A percentile compares a stretch with the other conserved stretches of the same genome.
These are phyloP conservation scores for Xylaria sp. DNA, from an alignment of 2,329 filamentous ascomycete genomes.

Conservation along the genomic window DNA sequence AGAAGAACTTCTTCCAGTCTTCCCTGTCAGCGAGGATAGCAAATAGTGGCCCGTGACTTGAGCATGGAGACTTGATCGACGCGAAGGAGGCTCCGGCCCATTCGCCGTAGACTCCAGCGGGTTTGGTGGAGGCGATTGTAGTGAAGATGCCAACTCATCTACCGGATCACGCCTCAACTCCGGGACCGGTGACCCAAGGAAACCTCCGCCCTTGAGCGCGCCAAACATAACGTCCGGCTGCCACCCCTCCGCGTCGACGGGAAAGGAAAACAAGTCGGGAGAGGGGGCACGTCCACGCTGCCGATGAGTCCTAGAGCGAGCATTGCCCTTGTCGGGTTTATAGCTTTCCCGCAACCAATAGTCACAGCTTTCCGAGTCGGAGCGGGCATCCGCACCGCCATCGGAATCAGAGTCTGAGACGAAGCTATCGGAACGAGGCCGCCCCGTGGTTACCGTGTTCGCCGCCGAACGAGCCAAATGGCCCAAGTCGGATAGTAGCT, in stretches of 20 bases:
- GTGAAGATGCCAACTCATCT: slow-evolving; percentile 58
- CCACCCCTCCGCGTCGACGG: slow-evolving; percentile 58
- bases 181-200: slow-evolving; percentile 47
- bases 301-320: slow-evolving; percentile 24
- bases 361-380: slow-evolving; percentile 61
- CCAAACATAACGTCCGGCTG: slow-evolving; percentile 61
- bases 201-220: slow-evolving; percentile 51
- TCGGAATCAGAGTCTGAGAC: slow-evolving; percentile 59
- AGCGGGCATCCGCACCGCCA: slow-evolving; percentile 54
- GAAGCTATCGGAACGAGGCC: slow-evolving; percentile 56
- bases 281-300: slow-evolving; percentile 50
- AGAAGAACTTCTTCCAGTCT: slow-evolving; percentile 42
- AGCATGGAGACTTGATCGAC: slow-evolving; percentile 65
- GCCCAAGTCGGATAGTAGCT: slow-evolving; percentile 39
- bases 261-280: slow-evolving; percentile 67
- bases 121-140: slow-evolving; percentile 54
- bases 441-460: slow-evolving; percentile 58
- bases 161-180: slow-evolving; percentile 57
- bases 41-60: slow-evolving; percentile 52
- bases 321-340: slow-evolving; percentile 52
- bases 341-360: slow-evolving; percentile 68
- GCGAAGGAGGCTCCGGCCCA: slow-evolving; percentile 57
- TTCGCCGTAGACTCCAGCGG: slow-evolving; percentile 48
- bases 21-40: slow-evolving; percentile 37
- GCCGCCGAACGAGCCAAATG: slow-evolving; percentile 56